Evolutionary conservation across 306 rosid genomes (phyloP), one percentile per base, ranked within the genome.

Genomic region (Cucurbita maxima): DNA sequence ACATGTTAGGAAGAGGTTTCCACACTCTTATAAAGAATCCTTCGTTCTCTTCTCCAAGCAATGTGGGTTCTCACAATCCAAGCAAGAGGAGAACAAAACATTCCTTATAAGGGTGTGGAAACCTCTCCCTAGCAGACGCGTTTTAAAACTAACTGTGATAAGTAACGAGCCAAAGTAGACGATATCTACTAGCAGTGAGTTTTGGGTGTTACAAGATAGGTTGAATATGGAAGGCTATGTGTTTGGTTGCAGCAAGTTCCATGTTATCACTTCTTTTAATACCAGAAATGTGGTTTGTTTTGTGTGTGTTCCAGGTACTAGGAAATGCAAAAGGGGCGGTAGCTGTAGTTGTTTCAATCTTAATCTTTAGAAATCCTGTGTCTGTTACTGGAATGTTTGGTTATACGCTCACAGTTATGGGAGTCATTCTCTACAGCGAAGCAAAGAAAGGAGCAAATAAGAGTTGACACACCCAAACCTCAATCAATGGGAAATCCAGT

Each of bases 311-410:
- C 55, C 83, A 91, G 97, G 97, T 91, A 59, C 86, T 89, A 60
- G 97, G 97, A 69, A 91, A 91, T 80, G 97, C 97, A 38, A 91
- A 91, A 83, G 97, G 97, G 16, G 97, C 97, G 13, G 97, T 87
- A 36, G 96, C 97, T 30, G 97, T 91, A 34, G 93, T 91, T 57
- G 86, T 89, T 75, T 91, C 97, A 43, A 91, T 91, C 59, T 77
- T 89, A 68, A 89, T 91, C 72, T 91, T 91, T 73, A 88, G 87
- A 80, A 91, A 91, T 77, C 97, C 97, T 15, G 97, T 91, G 10
- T 91, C 97, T 36, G 87, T 88, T 40, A 88, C 96, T 6, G 97
- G 97, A 85, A 91, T 91, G 97, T 76, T 88, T 34, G 96, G 97
- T 55, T 91, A 91, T 79, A 43, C 86, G 1, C 92, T 91, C 75